Evolutionary conservation across 2,329 filamentous ascomycete species (phyloP), one percentile per base, ranked within the genome.

Genomic region (Chaetomium sp.): DNA sequence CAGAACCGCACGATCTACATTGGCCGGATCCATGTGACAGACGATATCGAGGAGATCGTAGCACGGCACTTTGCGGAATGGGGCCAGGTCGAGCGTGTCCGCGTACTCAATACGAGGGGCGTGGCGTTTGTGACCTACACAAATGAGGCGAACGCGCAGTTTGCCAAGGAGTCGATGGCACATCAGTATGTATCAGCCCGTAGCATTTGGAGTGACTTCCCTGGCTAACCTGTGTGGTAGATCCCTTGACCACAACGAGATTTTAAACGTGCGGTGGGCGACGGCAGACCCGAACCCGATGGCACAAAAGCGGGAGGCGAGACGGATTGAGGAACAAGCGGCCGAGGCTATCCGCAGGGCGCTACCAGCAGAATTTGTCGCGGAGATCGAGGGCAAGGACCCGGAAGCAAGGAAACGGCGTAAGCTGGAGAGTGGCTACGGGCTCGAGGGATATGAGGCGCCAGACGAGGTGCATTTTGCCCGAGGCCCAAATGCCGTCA

Each of bases 11-110:
- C 94, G 1, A 77, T 99, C 5, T 99, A 99, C 66, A 83, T 96
- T 0, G 94, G 94, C 5, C 79, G 91, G 48, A 96, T 99, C 70
- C 90, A 96, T 70, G 92, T 96, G 38, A 92, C 87, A 10, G 94
- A 97, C 70, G 92, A 97, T 67, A 96, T 97, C 59, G 92, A 99
- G 69, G 94, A 99, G 72, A 83, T 97, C 38, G 92, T 97, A 5
- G 86, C 92, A 35, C 80, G 95, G 11, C 94, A 99, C 72, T 96
- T 97, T 69, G 87, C 90, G 32, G 94, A 99, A 79, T 99, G 91
- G 91, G 94, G 94, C 0, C 88, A 91, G 66, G 77, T 99, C 49
- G 92, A 97, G 70, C 82, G 94, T 45, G 85, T 87, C 47, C 86
- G 94, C 34, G 92, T 97, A 2, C 76, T 99, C 11, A 96, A 95